Percentiles rank a stretch among this genome's conserved stretches.
Conservation (phyloP, 139 green algal genomes). For the Yamagishiella unicocca region DNA sequence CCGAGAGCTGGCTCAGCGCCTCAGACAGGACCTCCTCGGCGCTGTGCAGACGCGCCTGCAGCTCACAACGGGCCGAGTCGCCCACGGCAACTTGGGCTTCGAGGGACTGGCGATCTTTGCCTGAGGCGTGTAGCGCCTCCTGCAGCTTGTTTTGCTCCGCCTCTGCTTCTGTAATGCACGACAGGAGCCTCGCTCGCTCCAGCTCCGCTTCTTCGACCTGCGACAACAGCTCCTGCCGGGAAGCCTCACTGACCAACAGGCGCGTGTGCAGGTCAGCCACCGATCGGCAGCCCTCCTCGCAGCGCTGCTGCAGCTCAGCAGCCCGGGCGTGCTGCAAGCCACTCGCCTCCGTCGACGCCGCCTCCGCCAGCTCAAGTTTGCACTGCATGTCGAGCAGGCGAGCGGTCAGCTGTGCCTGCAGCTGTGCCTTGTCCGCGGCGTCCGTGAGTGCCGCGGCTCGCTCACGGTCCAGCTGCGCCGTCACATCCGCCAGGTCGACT, state of each 20-base stretch:
- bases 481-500: not conserved
- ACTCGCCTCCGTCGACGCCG: not conserved
- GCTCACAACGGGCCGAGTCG: not conserved
- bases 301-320: not conserved
- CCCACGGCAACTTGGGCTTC: not conserved
- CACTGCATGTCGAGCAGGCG: not conserved
- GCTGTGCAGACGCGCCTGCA: not conserved
- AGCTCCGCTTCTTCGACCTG: not conserved
- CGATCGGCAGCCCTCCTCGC: not conserved
- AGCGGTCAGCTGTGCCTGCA: not conserved
- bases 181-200: not conserved
- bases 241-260: not conserved
- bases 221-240: not conserved
- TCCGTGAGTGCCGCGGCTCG: not conserved
- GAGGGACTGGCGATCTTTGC: not conserved
- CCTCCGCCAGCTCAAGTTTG: not conserved
- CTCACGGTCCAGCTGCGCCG: not conserved
- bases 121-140: not conserved
- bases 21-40: slow-evolving; percentile 12
- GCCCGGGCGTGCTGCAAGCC: not conserved
- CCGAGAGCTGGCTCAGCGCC: not conserved
- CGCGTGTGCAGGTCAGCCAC: not conserved
- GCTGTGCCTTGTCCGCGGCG: not conserved
- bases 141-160: not conserved
- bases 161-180: not conserved